These are phyloP conservation scores for Lentinula edodes DNA, from an alignment of 768 basidiomycete genomes.

Conservation along the genomic window DNA sequence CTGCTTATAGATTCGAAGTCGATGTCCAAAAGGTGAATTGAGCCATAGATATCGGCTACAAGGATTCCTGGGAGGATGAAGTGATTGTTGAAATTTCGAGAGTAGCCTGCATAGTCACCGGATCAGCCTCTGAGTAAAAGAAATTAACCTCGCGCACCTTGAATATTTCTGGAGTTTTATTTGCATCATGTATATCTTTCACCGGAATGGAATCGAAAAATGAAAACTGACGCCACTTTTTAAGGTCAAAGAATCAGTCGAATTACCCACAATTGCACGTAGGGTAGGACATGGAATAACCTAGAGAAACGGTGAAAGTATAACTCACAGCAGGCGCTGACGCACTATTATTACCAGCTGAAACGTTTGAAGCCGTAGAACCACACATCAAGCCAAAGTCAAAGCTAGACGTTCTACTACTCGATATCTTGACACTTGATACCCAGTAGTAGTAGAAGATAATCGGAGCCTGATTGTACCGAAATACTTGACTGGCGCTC, in stretches of 20 bases:
- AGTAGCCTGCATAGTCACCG: slow-evolving; percentile 35
- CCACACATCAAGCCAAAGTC: too few species aligned
- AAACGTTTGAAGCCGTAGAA: slow-evolving; percentile 24
- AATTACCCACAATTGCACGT: background rate
- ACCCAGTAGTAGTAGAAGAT: too few species aligned
- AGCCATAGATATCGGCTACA: slow-evolving; percentile 84
- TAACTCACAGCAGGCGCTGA: slow-evolving; percentile 19
- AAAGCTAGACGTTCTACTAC: too few species aligned
- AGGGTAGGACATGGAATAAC: background rate
- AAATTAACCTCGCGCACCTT: slow-evolving; percentile 36
- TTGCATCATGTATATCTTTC: slow-evolving; percentile 74
- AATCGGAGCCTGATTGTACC: too few species aligned
- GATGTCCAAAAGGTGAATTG: slow-evolving; percentile 67
- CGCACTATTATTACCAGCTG: slow-evolving; percentile 19
- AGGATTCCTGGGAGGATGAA: slow-evolving; percentile 61
- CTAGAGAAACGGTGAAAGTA: background rate
- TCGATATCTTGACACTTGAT: too few species aligned
- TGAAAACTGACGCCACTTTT: slow-evolving; percentile 83
- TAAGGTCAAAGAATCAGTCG: background rate
- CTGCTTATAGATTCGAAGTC: slow-evolving; percentile 66
- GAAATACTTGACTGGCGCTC: background rate
- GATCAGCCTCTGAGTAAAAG: background rate
- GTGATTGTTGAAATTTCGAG: slow-evolving; percentile 70
- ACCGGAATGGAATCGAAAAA: slow-evolving; percentile 82
- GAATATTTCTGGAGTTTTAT: slow-evolving; percentile 72